Conservation (phyloP, 768 basidiomycete genomes). For the Peribolospora kevripleyi region DNA sequence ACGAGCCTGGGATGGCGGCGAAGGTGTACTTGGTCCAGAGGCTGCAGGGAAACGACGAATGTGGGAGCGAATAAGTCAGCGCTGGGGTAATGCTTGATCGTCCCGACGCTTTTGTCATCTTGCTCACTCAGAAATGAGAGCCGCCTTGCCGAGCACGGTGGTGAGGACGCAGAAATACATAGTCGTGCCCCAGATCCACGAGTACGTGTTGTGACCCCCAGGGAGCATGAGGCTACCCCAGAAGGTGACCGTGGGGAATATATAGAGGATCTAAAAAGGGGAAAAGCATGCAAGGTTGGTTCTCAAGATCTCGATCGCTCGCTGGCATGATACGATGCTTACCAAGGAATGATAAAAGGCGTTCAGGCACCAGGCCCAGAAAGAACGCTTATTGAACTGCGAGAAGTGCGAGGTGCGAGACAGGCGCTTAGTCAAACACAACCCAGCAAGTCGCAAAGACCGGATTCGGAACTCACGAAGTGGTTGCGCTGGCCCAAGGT, state of each 20-base stretch:
- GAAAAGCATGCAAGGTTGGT: too few species aligned
- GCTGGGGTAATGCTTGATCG: too few species aligned
- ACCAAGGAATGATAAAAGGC: constrained; percentile 76
- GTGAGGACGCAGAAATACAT: constrained; percentile 80
- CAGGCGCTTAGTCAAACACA: neutral
- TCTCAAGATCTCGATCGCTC: too few species aligned
- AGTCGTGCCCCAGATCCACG: constrained; percentile 97
- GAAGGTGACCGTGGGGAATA: constrained; percentile 69
- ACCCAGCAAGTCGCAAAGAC: constrained; percentile 7
- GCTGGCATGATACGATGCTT: constrained; percentile 15
- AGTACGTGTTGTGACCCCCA: constrained; percentile 61
- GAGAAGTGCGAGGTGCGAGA: neutral
- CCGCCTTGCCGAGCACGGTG: constrained; percentile 91
- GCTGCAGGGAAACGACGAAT: constrained; percentile 23
- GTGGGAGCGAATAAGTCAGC: neutral
- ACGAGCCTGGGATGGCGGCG: constrained; percentile 84
- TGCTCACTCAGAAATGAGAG: constrained; percentile 82
- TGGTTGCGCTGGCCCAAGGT: constrained; percentile 77
- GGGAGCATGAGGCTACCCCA: constrained; percentile 73
- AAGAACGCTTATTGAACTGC: constrained; percentile 54
- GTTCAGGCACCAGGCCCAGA: constrained; percentile 79
- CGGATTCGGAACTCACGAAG: constrained; percentile 31
- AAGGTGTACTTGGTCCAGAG: constrained; percentile 99
- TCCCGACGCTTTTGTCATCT: too few species aligned
- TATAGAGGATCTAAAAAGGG: constrained; percentile 43